phyloP scores from a whole-genome alignment of 163 green algal species.

The Scenedesmus sp. region DNA sequence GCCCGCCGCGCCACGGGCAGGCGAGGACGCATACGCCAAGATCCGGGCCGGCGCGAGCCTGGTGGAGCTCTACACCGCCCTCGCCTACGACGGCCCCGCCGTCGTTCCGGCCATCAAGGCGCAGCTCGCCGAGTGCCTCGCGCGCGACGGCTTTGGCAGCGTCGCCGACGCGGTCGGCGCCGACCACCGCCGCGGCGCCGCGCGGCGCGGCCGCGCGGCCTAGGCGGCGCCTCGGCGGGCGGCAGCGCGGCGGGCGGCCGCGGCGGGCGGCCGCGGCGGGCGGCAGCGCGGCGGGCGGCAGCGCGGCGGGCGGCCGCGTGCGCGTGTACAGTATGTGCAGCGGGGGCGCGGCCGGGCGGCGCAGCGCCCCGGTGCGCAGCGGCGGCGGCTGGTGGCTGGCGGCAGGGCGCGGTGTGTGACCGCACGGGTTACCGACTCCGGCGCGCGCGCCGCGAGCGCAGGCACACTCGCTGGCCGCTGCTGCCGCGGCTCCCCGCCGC shows the following conservation, averaged over 20 bases:
- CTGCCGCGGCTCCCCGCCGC: not conserved
- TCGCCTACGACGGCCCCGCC: conserved; percentile 90
- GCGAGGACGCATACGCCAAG: conserved; percentile 93
- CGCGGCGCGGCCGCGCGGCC: no score
- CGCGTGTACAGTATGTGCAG: no score
- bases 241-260: no score
- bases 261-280: no score
- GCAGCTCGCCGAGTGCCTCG: conserved; percentile 87
- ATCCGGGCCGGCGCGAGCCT: conserved; percentile 95
- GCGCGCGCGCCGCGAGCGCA: no score
- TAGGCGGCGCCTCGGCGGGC: no score
- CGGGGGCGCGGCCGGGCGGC: no score
- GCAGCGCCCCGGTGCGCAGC: no score
- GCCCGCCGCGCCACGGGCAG: not conserved
- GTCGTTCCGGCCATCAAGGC: conserved; percentile 89
- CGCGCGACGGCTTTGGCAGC: conserved; percentile 82
- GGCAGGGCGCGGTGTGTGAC: not conserved
- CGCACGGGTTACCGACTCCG: not conserved
- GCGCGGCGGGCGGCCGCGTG: no score
- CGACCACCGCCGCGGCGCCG: no score
- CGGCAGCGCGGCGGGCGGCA: no score
- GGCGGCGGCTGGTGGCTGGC: not conserved
- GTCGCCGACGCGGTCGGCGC: conserved; percentile 92
- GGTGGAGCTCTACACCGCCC: conserved; percentile 95
- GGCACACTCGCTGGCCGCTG: not conserved